Evolutionary conservation across 2,329 filamentous ascomycete species (phyloP).

Genomic region (Talaromyces atroroseus): DNA sequence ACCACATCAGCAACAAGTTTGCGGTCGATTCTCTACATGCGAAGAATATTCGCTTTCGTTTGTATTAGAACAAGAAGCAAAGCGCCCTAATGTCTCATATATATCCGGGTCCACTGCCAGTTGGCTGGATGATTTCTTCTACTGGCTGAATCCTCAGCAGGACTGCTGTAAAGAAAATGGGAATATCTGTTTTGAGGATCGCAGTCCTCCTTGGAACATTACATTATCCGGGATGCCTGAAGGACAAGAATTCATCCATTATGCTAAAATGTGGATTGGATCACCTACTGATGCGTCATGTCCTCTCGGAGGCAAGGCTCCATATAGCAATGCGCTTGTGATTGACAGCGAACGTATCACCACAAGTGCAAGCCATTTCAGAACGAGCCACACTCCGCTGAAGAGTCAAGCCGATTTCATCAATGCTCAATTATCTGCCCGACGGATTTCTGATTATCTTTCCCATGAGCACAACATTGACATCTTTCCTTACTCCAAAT

Average conservation of each 20-base stretch:
- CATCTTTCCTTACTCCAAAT: constrained; percentile 94
- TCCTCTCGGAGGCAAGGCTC: constrained; percentile 79
- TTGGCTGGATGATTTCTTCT: constrained; percentile 95
- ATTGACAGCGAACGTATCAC: constrained; percentile 62
- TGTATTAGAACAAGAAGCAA: constrained; percentile 88
- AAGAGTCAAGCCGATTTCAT: constrained; percentile 91
- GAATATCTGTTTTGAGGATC: constrained; percentile 70
- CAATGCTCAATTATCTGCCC: constrained; percentile 77
- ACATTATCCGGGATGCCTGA: constrained; percentile 88
- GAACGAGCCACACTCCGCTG: constrained; percentile 80
- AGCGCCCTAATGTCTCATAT: constrained; percentile 79
- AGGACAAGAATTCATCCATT: constrained; percentile 81
- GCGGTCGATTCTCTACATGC: constrained; percentile 86
- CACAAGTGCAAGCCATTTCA: constrained; percentile 82
- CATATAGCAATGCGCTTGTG: constrained; percentile 79
- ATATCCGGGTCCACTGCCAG: constrained; percentile 83
- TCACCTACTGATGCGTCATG: constrained; percentile 78
- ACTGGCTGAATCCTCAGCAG: constrained; percentile 87
- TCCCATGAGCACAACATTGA: constrained; percentile 65
- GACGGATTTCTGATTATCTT: constrained; percentile 77
- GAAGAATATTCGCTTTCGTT: constrained; percentile 78
- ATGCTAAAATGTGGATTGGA: constrained; percentile 75
- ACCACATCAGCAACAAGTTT: constrained; percentile 74
- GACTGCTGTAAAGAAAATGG: constrained; percentile 69
- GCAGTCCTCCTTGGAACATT: constrained; percentile 80